Evolutionary conservation across 805 yeast species (phyloP).

Genomic region (Nakazawaea ernobii): DNA sequence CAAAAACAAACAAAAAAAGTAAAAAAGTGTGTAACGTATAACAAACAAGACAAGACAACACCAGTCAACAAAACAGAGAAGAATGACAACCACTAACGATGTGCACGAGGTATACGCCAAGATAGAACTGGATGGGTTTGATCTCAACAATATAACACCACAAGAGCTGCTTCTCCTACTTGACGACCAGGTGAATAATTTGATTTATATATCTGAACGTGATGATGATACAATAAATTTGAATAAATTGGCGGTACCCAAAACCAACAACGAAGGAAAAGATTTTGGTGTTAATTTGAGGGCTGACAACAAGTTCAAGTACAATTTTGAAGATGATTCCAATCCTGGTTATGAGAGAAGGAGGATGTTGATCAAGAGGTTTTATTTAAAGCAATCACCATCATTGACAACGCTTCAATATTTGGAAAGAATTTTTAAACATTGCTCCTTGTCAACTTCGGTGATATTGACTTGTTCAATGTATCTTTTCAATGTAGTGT

Average conservation of each 20-base stretch:
- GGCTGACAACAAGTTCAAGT: constrained; percentile 4
- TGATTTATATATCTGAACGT: constrained; percentile 15
- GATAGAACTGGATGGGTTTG: constrained; percentile 15
- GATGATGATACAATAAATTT: constrained; percentile 13
- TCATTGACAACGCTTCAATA: constrained; percentile 21
- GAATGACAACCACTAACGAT: constrained; percentile 16
- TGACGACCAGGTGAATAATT: constrained; percentile 19
- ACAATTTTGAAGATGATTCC: constrained; percentile 1
- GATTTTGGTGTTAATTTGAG: background rate
- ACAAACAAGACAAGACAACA: background rate
- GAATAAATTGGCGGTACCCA: constrained; percentile 13
- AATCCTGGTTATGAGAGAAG: constrained; percentile 3
- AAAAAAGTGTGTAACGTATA: background rate
- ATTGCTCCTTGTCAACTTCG: constrained; percentile 24
- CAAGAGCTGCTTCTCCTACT: constrained; percentile 25
- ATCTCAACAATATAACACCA: constrained; percentile 18
- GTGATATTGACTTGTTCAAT: constrained; percentile 25
- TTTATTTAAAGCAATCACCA: constrained; percentile 27
- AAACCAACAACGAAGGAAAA: background rate
- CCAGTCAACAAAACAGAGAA: background rate
- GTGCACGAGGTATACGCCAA: constrained; percentile 25
- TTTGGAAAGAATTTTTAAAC: constrained; percentile 25
- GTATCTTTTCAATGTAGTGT: constrained; percentile 23
- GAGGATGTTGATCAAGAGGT: constrained; percentile 19
- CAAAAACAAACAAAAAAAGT: background rate